These are phyloP conservation scores for Dendrobium nobile DNA, from an alignment of 106 monocot genomes.

Conservation along the genomic window DNA sequence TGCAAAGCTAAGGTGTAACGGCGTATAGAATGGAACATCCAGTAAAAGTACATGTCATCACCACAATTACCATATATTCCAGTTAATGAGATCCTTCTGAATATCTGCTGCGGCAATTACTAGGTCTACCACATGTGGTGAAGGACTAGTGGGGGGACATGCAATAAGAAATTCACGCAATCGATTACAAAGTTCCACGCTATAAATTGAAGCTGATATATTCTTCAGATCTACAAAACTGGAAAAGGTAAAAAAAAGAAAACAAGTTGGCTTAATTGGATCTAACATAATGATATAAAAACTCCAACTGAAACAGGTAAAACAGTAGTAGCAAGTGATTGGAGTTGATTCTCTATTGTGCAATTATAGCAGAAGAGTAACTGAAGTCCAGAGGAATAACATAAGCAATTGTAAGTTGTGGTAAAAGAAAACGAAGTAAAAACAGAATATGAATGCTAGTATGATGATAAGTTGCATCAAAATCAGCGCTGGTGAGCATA, in stretches of 20 bases:
- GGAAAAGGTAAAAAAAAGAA: neutral
- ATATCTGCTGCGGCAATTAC: conserved; percentile 90
- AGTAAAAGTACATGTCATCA: neutral
- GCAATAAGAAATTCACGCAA: conserved; percentile 84
- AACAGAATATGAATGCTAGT: no score
- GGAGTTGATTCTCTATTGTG: neutral
- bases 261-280: neutral
- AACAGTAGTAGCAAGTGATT: neutral
- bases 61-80: conserved; percentile 74
- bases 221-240: conserved; percentile 89
- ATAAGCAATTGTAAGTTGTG: no score
- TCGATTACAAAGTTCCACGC: conserved; percentile 78
- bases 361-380: neutral
- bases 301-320: neutral
- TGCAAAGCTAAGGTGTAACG: no score
- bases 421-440: no score
- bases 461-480: no score
- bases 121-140: conserved; percentile 80
- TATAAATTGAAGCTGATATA: conserved; percentile 77
- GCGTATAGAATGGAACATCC: neutral
- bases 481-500: no score
- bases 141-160: conserved; percentile 80
- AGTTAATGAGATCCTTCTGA: conserved; percentile 81
- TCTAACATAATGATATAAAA: neutral
- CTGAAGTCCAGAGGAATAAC: no score